phyloP scores from a whole-genome alignment of 805 yeast species.

The Metschnikowia proteae region DNA sequence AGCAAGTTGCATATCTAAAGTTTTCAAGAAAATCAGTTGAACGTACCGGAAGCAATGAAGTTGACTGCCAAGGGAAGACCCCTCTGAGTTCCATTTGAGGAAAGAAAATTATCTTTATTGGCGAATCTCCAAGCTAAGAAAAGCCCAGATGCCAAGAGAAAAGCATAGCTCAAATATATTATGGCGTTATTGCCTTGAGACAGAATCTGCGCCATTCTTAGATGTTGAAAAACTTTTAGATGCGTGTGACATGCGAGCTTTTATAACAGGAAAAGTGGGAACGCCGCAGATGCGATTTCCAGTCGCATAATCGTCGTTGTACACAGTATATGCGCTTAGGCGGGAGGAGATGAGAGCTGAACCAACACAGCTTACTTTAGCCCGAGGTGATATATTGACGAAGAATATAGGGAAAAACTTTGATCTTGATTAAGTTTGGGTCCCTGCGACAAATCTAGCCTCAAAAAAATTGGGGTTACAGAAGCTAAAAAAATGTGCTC shows the following conservation, averaged over 20 bases:
- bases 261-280: neutral
- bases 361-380: too few relatives aligned
- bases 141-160: slow-evolving; percentile 38
- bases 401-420: too few relatives aligned
- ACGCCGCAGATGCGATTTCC: neutral
- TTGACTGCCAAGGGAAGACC: slow-evolving; percentile 82
- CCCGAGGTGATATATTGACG: too few relatives aligned
- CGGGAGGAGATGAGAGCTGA: too few relatives aligned
- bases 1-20: slow-evolving; percentile 15
- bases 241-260: neutral
- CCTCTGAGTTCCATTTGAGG: slow-evolving; percentile 76
- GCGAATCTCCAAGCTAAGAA: slow-evolving; percentile 54
- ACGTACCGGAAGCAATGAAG: slow-evolving; percentile 87
- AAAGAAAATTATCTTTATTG: slow-evolving; percentile 54
- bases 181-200: slow-evolving; percentile 40
- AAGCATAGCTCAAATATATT: slow-evolving; percentile 38
- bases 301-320: slow-evolving; percentile 1
- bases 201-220: slow-evolving; percentile 14
- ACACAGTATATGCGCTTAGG: slow-evolving; percentile 6
- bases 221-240: neutral
- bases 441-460: too few relatives aligned
- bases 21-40: neutral
- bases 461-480: too few relatives aligned
- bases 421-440: too few relatives aligned
- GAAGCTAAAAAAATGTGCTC: slow-evolving; percentile 26